Evolutionary conservation across 106 monocot species (phyloP), one percentile per base, ranked within the genome.

Genomic region (Amphibolis antarctica): DNA sequence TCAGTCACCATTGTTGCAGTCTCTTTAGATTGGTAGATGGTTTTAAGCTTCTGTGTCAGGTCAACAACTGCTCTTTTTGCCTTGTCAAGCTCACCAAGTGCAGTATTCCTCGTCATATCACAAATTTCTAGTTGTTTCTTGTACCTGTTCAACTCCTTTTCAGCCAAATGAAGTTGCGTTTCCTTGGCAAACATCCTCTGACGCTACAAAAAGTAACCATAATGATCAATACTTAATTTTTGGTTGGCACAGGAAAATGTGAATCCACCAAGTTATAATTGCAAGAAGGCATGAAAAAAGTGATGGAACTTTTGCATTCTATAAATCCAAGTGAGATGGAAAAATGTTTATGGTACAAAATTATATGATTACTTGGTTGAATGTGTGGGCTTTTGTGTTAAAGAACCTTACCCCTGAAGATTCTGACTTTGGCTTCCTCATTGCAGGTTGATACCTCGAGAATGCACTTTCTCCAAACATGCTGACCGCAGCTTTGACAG

Each of bases 401-500:
- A 1, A 28, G 26, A 57, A 17, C 26, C 57, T 15, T 72, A 77
- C 77, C 78, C 76, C 78, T 42, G 78, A 27, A 53, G 60, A 42
- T 12, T 55, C 69, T 29, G 63, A 64, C 28, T 83, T 86, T 30
- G 70, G 42, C 62, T 83, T 86, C 59, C 72, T 80, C 24, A 46
- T 52, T 22, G 65, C 14, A 61, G 76, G 28, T 74, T 68, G 73
- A 21, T 82, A 81, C 27, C 76, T 28, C 42, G 84, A 65, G 54
- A 80, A 71, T 9, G 75, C 67, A 57, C 78, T 76, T 65, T 78
- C 83, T 25, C 90, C 90, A 55, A 91, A 91, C 61, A 91, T 71
- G 65, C 83, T 81, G 29, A 83, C 86, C 51, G 90, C 90, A 51
- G 90, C 90, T 74, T 83, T 91, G 20, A 91, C 90, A 23, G 90